phyloP scores from a whole-genome alignment of 2,329 filamentous ascomycete genomes.

The Colletotrichum salicis region DNA sequence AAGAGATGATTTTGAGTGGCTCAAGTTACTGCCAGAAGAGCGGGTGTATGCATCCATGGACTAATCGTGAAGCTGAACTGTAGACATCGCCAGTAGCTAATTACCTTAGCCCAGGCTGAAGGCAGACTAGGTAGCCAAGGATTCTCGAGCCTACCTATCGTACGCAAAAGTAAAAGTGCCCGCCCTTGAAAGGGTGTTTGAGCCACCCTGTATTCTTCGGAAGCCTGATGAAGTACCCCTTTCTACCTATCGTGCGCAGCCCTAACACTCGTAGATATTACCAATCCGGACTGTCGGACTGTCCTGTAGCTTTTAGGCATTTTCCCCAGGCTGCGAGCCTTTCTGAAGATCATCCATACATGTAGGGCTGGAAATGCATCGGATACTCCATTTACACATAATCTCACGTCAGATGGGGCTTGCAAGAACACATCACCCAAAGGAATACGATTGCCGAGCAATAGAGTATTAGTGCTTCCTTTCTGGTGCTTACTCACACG shows the following conservation, averaged over 20 bases:
- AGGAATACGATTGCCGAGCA: not conserved
- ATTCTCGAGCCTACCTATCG: too few species aligned
- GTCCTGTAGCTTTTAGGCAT: too few species aligned
- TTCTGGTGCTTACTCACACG: not conserved
- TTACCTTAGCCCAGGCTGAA: not conserved
- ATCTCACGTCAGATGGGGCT: not conserved
- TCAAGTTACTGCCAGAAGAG: not conserved
- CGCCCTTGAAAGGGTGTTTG: too few species aligned
- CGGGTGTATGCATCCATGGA: not conserved
- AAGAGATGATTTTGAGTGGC: not conserved
- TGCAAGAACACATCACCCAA: not conserved
- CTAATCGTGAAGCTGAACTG: not conserved
- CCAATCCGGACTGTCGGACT: too few species aligned
- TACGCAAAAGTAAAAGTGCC: too few species aligned
- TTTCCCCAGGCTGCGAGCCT: too few species aligned
- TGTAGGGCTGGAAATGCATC: not conserved
- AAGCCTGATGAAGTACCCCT: too few species aligned
- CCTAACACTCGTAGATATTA: too few species aligned
- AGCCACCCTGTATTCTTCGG: too few species aligned
- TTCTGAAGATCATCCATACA: not conserved
- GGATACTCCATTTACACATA: not conserved
- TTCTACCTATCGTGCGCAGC: not conserved
- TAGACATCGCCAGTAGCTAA: not conserved
- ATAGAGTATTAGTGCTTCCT: not conserved
- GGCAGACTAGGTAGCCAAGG: too few species aligned